These are phyloP conservation scores for Acanthamoeba royreba DNA, from an alignment of 208 protist genomes.

Conservation along the genomic window DNA sequence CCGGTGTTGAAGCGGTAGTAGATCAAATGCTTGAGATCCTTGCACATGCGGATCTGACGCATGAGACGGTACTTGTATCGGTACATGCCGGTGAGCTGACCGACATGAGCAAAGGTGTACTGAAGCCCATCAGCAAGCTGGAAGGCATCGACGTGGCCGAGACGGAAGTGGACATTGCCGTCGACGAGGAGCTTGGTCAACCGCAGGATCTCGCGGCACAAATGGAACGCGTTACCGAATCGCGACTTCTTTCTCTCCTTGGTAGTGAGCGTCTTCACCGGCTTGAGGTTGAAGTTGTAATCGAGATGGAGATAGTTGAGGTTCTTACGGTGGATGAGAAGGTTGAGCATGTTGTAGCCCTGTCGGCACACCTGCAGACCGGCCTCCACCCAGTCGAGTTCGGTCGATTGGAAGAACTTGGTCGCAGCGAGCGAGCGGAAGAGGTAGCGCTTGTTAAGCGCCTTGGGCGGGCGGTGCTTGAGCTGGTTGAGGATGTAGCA, in stretches of 20 bases:
- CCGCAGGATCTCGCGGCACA: constrained; percentile 98
- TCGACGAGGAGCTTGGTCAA: constrained; percentile 99
- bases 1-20: constrained; percentile 98
- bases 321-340: constrained; percentile 99
- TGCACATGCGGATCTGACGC: constrained; percentile 97
- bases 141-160: constrained; percentile 98
- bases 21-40: constrained; percentile 99
- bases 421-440: constrained; percentile 92
- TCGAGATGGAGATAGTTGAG: constrained; percentile 99
- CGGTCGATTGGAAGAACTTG: constrained; percentile 99
- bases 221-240: constrained; percentile 99
- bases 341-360: constrained; percentile 99
- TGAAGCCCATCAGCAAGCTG: constrained; percentile 99
- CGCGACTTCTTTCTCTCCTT: constrained; percentile 99
- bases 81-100: constrained; percentile 99
- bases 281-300: constrained; percentile 99
- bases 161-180: constrained; percentile 98
- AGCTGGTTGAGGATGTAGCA: constrained; percentile 98
- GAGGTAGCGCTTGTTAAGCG: constrained; percentile 85
- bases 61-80: constrained; percentile 99
- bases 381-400: constrained; percentile 99
- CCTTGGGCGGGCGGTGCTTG: constrained; percentile 86
- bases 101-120: constrained; percentile 99
- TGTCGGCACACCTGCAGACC: constrained; percentile 99
- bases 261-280: constrained; percentile 99